Percentiles rank a stretch among this genome's conserved stretches.
These are phyloP conservation scores for Suillus subaureus DNA, from an alignment of 768 basidiomycete genomes.

Conservation along the genomic window DNA sequence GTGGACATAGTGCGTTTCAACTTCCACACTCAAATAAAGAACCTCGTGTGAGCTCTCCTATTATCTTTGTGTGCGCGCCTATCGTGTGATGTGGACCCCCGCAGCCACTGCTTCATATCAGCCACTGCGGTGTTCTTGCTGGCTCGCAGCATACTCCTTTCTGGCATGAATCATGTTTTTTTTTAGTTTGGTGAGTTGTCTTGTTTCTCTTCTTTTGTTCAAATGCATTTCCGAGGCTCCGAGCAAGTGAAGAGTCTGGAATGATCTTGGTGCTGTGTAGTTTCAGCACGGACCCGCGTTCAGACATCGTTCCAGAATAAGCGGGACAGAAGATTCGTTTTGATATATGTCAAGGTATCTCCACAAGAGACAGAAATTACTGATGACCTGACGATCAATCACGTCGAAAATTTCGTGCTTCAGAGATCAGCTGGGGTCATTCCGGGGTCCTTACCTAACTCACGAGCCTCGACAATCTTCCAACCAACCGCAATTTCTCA, in stretches of 20 bases:
- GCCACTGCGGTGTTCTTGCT: neutral
- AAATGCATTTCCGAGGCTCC: neutral
- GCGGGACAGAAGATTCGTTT: neutral
- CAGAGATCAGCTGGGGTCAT: neutral
- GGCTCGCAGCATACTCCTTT: neutral
- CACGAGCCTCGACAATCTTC: neutral
- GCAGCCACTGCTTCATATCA: neutral
- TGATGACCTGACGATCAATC: neutral
- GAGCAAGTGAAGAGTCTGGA: neutral
- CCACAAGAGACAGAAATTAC: neutral
- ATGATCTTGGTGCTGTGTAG: neutral
- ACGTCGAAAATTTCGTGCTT: neutral
- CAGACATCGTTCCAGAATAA: neutral
- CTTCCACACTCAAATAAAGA: neutral
- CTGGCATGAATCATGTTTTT: neutral
- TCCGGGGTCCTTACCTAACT: neutral
- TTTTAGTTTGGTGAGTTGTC: neutral
- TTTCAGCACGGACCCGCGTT: neutral
- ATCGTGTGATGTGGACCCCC: slow-evolving; percentile 2
- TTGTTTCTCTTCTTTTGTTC: neutral
- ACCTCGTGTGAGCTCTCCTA: neutral
- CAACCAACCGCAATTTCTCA: neutral
- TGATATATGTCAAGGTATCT: neutral
- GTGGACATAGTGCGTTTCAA: neutral
- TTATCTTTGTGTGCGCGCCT: neutral